Evolutionary conservation across 2,329 filamentous ascomycete genomes (phyloP).

Genomic region (Leptodontidium sp.): DNA sequence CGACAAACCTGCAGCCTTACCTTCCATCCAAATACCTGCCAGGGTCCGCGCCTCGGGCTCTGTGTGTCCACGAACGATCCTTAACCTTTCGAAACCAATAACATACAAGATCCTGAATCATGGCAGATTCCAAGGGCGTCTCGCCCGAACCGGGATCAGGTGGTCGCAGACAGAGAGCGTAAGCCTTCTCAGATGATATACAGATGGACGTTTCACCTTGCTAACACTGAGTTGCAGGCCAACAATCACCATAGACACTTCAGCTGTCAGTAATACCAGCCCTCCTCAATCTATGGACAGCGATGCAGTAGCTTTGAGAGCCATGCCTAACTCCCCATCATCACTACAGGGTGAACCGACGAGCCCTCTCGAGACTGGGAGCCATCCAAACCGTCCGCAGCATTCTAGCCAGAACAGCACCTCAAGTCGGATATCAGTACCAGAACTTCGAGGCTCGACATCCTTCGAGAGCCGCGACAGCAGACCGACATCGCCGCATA

Average conservation of each 20-base stretch:
- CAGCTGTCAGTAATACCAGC: conserved; percentile 53
- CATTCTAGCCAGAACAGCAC: conserved; percentile 42
- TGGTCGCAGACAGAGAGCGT: conserved; percentile 47
- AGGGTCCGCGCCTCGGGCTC: conserved; percentile 43
- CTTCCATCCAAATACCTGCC: conserved; percentile 32
- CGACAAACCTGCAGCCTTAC: conserved; percentile 31
- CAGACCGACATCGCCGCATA: conserved; percentile 71
- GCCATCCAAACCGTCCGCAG: conserved; percentile 31
- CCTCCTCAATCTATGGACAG: conserved; percentile 44
- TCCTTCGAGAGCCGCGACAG: conserved; percentile 69
- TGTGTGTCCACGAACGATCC: conserved; percentile 37
- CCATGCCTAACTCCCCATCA: conserved; percentile 48
- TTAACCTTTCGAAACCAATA: conserved; percentile 28
- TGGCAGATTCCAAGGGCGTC: conserved; percentile 37
- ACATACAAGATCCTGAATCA: conserved; percentile 29
- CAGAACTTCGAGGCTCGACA: conserved; percentile 60
- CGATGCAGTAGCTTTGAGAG: conserved; percentile 47
- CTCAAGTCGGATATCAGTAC: conserved; percentile 42
- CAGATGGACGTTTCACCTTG: conserved; percentile 29
- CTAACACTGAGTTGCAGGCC: conserved; percentile 47
- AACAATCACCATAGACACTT: conserved; percentile 65
- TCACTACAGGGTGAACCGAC: conserved; percentile 46
- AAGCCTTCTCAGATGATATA: conserved; percentile 32
- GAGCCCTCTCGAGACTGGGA: conserved; percentile 45
- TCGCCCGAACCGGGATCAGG: conserved; percentile 41